These are phyloP conservation scores for Protoeuglena noctilucae DNA, from an alignment of 139 green algal species.

Conservation along the genomic window DNA sequence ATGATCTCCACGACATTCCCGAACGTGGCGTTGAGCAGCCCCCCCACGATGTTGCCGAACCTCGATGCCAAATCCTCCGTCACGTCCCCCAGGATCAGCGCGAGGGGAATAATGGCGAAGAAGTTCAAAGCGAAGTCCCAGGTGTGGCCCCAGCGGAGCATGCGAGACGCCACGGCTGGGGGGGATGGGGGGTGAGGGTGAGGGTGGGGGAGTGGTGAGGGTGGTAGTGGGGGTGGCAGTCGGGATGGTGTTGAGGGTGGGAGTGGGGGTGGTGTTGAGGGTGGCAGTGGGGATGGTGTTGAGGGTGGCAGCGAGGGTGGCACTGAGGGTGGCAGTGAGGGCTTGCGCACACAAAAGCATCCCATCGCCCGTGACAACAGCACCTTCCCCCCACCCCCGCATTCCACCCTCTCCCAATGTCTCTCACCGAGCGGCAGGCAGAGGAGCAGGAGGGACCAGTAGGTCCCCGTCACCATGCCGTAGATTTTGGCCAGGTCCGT, in stretches of 20 bases:
- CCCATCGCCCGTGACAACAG: too few species aligned
- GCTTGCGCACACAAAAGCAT: too few species aligned
- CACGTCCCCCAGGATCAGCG: slow-evolving; percentile 68
- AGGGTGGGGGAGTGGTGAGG: too few species aligned
- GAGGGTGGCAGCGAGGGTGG: too few species aligned
- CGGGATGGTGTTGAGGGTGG: too few species aligned
- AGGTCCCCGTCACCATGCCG: neutral
- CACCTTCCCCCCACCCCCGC: too few species aligned
- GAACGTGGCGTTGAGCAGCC: slow-evolving; percentile 77
- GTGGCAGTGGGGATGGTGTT: too few species aligned
- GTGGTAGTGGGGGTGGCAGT: too few species aligned
- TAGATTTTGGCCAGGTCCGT: slow-evolving; percentile 1
- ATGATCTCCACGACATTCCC: slow-evolving; percentile 92
- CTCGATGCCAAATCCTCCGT: slow-evolving; percentile 71
- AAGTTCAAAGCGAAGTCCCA: slow-evolving; percentile 40
- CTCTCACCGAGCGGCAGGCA: slow-evolving; percentile 2
- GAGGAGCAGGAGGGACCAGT: slow-evolving; percentile 1
- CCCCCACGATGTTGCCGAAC: slow-evolving; percentile 49
- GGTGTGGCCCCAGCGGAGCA: neutral
- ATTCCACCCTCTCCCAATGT: too few species aligned
- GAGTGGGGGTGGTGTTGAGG: too few species aligned
- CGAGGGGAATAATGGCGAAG: slow-evolving; percentile 54
- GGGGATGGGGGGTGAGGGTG: too few species aligned
- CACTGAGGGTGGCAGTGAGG: too few species aligned
- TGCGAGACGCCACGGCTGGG: neutral